phyloP scores from a whole-genome alignment of 331 rosid species.

The Malus hybrid region DNA sequence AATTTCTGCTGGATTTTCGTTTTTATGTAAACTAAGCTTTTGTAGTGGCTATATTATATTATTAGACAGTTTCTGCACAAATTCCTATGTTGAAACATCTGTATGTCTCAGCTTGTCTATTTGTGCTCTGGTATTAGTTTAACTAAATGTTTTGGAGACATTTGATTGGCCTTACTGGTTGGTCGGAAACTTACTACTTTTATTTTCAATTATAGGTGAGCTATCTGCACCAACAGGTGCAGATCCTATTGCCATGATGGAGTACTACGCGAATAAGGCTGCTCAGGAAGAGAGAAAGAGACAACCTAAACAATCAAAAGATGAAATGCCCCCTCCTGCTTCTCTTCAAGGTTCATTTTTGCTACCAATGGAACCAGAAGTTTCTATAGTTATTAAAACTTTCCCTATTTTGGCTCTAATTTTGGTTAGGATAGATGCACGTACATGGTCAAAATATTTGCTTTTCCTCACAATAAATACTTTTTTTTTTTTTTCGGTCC shows the following conservation, averaged over 20 bases:
- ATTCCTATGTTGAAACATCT: not conserved
- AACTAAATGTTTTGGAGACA: not conserved
- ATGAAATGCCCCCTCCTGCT: constrained; percentile 99
- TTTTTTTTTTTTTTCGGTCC: not conserved
- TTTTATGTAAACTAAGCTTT: not conserved
- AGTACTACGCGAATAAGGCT: constrained; percentile 92
- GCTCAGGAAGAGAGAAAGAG: constrained; percentile 80
- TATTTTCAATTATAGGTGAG: constrained; percentile 22
- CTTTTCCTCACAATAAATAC: not conserved
- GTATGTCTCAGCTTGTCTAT: not conserved
- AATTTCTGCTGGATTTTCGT: not conserved
- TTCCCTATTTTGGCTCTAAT: not conserved
- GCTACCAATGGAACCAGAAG: constrained; percentile 11
- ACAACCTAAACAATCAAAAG: constrained; percentile 88
- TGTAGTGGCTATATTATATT: not conserved
- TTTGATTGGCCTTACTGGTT: not conserved
- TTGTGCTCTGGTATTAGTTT: not conserved
- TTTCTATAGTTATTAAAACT: constrained; percentile 4
- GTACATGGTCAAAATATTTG: not conserved
- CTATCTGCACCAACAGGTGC: constrained; percentile 47
- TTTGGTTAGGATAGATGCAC: not conserved
- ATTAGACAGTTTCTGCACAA: not conserved
- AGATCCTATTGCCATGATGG: constrained; percentile 93
- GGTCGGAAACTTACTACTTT: not conserved
- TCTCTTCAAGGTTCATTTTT: constrained; percentile 75